Percentiles rank a stretch among this genome's conserved stretches.
Conservation (phyloP, 2,329 filamentous ascomycete species). For the Aspergillus brasiliensis region DNA sequence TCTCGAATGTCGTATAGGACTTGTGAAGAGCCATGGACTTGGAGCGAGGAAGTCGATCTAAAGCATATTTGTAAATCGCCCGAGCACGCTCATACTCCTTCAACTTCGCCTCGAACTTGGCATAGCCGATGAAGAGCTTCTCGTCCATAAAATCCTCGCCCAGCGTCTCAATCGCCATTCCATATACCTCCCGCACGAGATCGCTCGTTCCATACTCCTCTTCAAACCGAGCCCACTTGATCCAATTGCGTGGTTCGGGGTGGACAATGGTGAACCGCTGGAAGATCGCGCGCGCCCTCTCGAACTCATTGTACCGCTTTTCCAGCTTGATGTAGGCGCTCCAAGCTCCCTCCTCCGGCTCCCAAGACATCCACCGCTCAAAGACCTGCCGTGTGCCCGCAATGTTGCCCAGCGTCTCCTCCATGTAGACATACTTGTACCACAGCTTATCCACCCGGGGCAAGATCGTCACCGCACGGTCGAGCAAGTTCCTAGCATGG, state of each 20-base stretch:
- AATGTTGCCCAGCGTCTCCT: slow-evolving; percentile 95
- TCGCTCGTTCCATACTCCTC: slow-evolving; percentile 94
- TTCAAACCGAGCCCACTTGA: slow-evolving; percentile 97
- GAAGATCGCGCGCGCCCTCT: slow-evolving; percentile 87
- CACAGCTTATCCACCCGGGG: slow-evolving; percentile 93
- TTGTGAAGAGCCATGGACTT: slow-evolving; percentile 85
- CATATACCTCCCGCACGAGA: slow-evolving; percentile 87
- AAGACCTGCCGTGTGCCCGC: slow-evolving; percentile 91
- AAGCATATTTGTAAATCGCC: slow-evolving; percentile 94
- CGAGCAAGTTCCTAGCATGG: slow-evolving; percentile 90
- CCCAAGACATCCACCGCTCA: slow-evolving; percentile 98
- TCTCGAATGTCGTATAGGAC: slow-evolving; percentile 95
- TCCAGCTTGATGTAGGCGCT: slow-evolving; percentile 95
- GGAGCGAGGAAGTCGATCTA: slow-evolving; percentile 87
- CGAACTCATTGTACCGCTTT: slow-evolving; percentile 90
- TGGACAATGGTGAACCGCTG: slow-evolving; percentile 88
- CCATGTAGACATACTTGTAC: slow-evolving; percentile 99
- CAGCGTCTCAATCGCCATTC: slow-evolving; percentile 80
- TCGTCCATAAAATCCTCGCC: slow-evolving; percentile 97
- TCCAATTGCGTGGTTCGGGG: slow-evolving; percentile 94
- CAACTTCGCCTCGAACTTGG: slow-evolving; percentile 89
- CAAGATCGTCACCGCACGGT: slow-evolving; percentile 89
- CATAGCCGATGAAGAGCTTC: slow-evolving; percentile 91
- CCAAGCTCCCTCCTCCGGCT: slow-evolving; percentile 95
- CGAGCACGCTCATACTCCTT: slow-evolving; percentile 93